Percentiles rank a stretch among this genome's conserved stretches.
Evolutionary conservation across 768 basidiomycete species (phyloP).

Genomic region (Russula vinacea): DNA sequence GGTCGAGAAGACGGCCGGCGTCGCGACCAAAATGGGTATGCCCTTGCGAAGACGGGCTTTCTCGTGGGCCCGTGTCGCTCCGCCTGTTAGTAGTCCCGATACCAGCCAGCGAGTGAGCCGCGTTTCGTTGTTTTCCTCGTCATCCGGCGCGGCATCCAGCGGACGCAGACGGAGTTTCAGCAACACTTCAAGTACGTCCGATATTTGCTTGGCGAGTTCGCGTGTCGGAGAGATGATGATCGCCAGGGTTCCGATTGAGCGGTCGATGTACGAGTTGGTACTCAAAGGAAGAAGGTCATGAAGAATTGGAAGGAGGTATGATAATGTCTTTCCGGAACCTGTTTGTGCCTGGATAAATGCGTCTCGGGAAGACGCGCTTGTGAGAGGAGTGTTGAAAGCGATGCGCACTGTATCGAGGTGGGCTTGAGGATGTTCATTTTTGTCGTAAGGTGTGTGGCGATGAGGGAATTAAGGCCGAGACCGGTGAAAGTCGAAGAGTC

Average conservation of each 20-base stretch:
- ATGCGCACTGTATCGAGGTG: constrained; percentile 83
- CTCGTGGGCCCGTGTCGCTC: constrained; percentile 91
- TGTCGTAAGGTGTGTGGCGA: constrained; percentile 68
- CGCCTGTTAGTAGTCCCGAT: constrained; percentile 88
- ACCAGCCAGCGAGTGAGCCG: constrained; percentile 88
- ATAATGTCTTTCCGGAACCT: constrained; percentile 93
- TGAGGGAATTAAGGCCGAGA: constrained; percentile 77
- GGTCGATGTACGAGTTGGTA: constrained; percentile 87
- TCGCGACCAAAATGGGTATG: constrained; percentile 90
- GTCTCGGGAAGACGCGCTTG: constrained; percentile 52
- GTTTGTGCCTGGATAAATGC: constrained; percentile 96
- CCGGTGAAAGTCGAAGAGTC: constrained; percentile 77
- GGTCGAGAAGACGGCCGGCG: constrained; percentile 91
- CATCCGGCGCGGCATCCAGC: constrained; percentile 51
- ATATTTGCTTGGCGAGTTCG: constrained; percentile 95
- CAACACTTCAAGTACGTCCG: constrained; percentile 84
- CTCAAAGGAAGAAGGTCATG: constrained; percentile 91
- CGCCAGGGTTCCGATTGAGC: constrained; percentile 91
- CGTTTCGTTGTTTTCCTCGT: constrained; percentile 41
- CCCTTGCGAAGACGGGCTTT: constrained; percentile 95
- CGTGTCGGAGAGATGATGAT: constrained; percentile 93
- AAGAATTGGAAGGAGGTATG: constrained; percentile 91
- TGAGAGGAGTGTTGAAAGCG: constrained; percentile 59
- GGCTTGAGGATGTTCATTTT: constrained; percentile 85
- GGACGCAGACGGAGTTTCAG: constrained; percentile 71